A percentile compares a stretch with the other conserved stretches of the same genome.
Evolutionary conservation across 805 yeast genomes (phyloP).

Genomic region (Debaryomyces hansenii): DNA sequence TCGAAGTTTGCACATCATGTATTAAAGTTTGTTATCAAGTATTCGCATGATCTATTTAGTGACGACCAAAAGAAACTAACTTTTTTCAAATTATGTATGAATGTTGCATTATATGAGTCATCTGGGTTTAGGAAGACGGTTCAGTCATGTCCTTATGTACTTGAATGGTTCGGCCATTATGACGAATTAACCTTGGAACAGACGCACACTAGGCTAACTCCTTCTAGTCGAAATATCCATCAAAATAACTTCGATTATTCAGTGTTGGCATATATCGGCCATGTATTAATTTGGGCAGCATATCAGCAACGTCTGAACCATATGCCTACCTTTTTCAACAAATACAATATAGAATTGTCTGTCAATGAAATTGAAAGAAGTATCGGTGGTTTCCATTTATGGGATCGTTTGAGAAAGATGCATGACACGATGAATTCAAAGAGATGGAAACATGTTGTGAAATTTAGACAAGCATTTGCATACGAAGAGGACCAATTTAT

Average conservation of each 20-base stretch:
- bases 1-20: conserved; percentile 29
- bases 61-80: conserved; percentile 16
- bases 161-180: conserved; percentile 27
- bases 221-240: conserved; percentile 33
- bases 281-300: conserved; percentile 37
- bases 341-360: conserved; percentile 19
- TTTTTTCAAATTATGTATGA: conserved; percentile 31
- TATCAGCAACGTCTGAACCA: conserved; percentile 21
- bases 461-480: conserved; percentile 34
- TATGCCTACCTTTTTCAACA: conserved; percentile 11
- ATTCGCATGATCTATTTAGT: conserved; percentile 24
- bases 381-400: conserved; percentile 41
- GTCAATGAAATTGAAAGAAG: conserved; percentile 14
- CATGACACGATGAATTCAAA: conserved; percentile 33
- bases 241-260: conserved; percentile 38
- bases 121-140: conserved; percentile 30
- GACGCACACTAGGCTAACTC: conserved; percentile 33
- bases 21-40: conserved; percentile 23
- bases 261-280: conserved; percentile 37
- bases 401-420: conserved; percentile 38
- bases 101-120: conserved; percentile 37
- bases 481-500: conserved; percentile 42
- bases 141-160: conserved; percentile 22
- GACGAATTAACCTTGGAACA: conserved; percentile 32
- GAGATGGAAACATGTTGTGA: conserved; percentile 43